Evolutionary conservation across 768 basidiomycete species (phyloP), one percentile per base, ranked within the genome.

Genomic region (Paxillus ammoniavirescens): DNA sequence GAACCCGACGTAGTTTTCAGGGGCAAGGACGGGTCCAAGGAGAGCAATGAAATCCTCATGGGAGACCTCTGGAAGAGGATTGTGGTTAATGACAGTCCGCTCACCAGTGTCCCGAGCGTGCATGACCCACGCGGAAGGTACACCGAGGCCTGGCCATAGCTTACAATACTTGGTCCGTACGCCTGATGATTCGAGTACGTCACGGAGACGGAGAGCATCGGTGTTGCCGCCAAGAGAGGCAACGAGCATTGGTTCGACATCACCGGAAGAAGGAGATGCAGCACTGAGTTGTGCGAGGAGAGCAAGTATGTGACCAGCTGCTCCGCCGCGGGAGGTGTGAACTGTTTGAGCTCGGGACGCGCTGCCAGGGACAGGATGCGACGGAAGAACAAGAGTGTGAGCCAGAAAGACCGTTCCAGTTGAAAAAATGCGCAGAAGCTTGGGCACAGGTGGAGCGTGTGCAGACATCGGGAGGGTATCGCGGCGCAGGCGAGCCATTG

Each of bases 31-130:
- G n/a, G 91, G 91, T 0, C 90, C 89, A 1, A 92, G 75, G 43
- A 89, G 72, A 3, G 85, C 80, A 38, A 93, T 84, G 61, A 93
- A 92, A 62, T 93, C 91, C 57, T 92, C 91, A 59, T 93, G 91
- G 0, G 89, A 87, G 56, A 92, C 82, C 57, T 93, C 91, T 0
- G 89, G 91, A 8, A 93, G 76, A 2, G 91, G 90, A 60, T 93
- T 93, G 70, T 93, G 89, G 68, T 93, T 91, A 60, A 92, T 82
- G 47, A 91, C 83, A 12, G 89, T 86, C 38, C 82, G 80, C 8
- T 79, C 70, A 63, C 81, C 77, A 42, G 77, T 78, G 54, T 87
- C 62, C 87, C 89, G 80, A 47, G 88, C 79, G 70, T 89, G 82
- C 28, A 93, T 63, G 35, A 93, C 83, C 88, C 90, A 93, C 15